Percentiles rank a stretch among this genome's conserved stretches.
Conservation (phyloP, 257 asterid species). For the Solanum bukasovii region DNA sequence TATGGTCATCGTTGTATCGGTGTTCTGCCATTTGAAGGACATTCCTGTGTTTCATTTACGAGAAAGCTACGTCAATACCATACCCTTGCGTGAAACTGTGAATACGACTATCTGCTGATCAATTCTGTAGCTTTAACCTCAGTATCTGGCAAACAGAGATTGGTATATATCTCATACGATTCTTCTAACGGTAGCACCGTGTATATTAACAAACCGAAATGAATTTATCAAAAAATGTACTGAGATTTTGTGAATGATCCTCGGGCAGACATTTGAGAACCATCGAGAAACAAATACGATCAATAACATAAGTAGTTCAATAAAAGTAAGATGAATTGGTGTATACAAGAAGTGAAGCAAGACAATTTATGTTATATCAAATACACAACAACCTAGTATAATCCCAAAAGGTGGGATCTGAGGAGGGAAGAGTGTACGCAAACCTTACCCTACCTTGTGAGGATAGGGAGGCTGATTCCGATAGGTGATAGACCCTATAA, state of each 20-base stretch:
- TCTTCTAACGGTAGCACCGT: background rate
- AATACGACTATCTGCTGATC: background rate
- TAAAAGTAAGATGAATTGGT: background rate
- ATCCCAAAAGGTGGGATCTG: background rate
- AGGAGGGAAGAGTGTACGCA: background rate
- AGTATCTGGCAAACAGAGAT: background rate
- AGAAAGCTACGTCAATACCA: background rate
- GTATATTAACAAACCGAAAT: background rate
- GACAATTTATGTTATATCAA: background rate
- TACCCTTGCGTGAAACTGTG: background rate
- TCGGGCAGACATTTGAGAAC: background rate
- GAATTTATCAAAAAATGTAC: background rate
- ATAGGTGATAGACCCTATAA: too few relatives aligned
- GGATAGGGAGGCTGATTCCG: background rate
- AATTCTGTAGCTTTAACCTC: background rate
- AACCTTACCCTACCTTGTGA: background rate
- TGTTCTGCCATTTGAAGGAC: background rate
- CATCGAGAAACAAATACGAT: background rate
- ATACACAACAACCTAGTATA: background rate
- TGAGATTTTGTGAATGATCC: background rate
- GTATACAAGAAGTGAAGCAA: fast-evolving
- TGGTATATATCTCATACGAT: background rate
- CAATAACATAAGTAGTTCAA: background rate
- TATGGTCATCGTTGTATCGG: background rate
- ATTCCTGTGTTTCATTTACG: background rate